These are phyloP conservation scores for Fraxinus pennsylvanica DNA, from an alignment of 257 asterid genomes.

Conservation along the genomic window DNA sequence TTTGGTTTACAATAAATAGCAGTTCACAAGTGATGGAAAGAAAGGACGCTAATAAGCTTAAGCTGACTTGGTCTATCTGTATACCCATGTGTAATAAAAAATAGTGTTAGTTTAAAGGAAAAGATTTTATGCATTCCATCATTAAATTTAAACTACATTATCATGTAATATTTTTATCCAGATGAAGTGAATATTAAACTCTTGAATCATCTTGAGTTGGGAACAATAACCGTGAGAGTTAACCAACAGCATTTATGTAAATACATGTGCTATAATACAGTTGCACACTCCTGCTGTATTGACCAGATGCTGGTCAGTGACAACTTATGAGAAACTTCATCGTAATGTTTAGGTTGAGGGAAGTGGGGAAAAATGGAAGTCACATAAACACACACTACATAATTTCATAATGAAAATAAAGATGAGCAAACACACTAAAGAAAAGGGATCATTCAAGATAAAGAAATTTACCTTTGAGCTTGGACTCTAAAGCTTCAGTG, in stretches of 20 bases:
- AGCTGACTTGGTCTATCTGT: neutral
- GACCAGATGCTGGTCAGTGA: neutral
- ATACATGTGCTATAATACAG: neutral
- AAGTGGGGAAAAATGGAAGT: neutral
- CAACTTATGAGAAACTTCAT: neutral
- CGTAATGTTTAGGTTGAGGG: neutral
- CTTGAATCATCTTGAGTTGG: neutral
- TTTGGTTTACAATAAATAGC: too few species aligned
- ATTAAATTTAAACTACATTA: neutral
- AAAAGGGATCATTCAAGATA: conserved; percentile 15
- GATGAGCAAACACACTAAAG: neutral
- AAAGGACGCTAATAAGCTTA: neutral
- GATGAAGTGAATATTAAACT: neutral
- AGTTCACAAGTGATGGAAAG: too few species aligned
- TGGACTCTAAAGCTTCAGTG: conserved; percentile 50
- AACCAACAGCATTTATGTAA: neutral
- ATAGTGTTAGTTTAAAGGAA: neutral
- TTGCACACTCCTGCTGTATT: neutral
- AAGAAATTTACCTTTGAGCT: conserved; percentile 51
- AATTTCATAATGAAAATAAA: neutral
- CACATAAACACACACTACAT: neutral
- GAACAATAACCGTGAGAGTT: neutral
- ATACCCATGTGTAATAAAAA: neutral
- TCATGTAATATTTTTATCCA: neutral
- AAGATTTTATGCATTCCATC: neutral